Base-by-base conservation (phyloP, 2,329 filamentous ascomycete species). In the Fonsecaea monophora region DNA sequence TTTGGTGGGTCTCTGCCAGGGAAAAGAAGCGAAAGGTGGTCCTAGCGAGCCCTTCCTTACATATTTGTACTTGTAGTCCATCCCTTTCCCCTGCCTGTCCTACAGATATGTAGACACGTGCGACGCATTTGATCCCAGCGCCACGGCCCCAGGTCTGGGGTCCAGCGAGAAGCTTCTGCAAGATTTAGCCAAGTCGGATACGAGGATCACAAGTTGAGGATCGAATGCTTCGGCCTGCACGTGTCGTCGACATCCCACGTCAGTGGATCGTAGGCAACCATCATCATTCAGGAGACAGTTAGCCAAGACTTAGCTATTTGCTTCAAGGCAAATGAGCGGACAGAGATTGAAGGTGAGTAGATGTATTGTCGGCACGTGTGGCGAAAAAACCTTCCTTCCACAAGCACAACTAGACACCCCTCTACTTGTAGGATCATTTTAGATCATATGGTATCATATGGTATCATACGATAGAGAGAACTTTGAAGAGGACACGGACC, bases 381-480 rank as follows among this genome's bases (percentile, higher is more conserved):
- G 25, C 2, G 40, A 25, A 32, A n/a, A 34, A 42, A 15, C n/a
- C 42, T 32, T 37, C 2, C 45, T 10, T 50, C 9, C 30, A 32
- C 30, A 32, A 32, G 30, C 30, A 32, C 30, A 32, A 32, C 3
- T 32, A 32, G 30, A 6, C 6, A 32, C 4, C 30, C 30, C 6
- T 32, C 30, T 32, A 10, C 18, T 12, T 50, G 18, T 18, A 50
- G 18, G 25, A 50, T 18, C 4, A 45, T 21, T 6, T 45, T 45
- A 18, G 40, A 45, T 45, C 40, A 45, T 45, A 18, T 45, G 30
- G 30, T 4, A n/a, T 5, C n/a, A 21, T 30, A 53, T 30, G 35
- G 8, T 13, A 34, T 60, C 57, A 60, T 60, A 60, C 48, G 59
- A 61, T 21, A 15, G 34, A 10, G 32, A 42, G 30, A 50, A 48